These are phyloP conservation scores for Collariella sp. DNA, from an alignment of 495 filamentous ascomycete genomes.

Conservation along the genomic window DNA sequence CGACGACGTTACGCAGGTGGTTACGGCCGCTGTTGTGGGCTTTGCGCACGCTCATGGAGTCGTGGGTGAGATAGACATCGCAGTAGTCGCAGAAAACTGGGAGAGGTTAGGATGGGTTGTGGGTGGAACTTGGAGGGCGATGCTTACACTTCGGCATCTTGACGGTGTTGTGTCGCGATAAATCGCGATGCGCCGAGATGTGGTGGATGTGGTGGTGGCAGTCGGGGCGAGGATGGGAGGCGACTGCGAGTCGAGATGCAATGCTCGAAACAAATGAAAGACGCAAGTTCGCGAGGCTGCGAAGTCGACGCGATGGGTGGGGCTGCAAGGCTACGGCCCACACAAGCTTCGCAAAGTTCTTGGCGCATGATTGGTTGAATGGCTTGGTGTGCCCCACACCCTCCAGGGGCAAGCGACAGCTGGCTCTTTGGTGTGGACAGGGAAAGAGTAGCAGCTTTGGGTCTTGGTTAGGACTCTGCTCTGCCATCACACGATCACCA, in stretches of 20 bases:
- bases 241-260: neutral
- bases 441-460: no score
- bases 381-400: neutral
- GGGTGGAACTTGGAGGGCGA: neutral
- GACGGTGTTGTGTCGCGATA: conserved; percentile 8
- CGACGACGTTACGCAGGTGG: conserved; percentile 91
- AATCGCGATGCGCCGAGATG: conserved; percentile 3
- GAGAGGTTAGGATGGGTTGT: neutral
- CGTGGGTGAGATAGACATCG: conserved; percentile 99
- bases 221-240: neutral
- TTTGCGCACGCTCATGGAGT: conserved; percentile 98
- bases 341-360: neutral
- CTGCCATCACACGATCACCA: conserved; percentile 5
- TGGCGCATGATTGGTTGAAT: conserved; percentile 16
- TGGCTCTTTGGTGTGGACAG: conserved; percentile 14
- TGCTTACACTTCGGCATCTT: conserved; percentile 41
- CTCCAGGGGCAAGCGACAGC: conserved; percentile 30
- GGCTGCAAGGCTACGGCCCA: conserved; percentile 13
- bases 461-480: neutral
- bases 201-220: neutral
- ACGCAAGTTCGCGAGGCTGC: conserved; percentile 24
- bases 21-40: conserved; percentile 95
- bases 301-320: conserved; percentile 5
- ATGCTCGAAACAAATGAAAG: conserved; percentile 4
- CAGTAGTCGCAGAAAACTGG: conserved; percentile 83